A percentile compares a stretch with the other conserved stretches of the same genome.
These are phyloP conservation scores for Plasmodium inui DNA, from an alignment of 169 alveolate species.

Conservation along the genomic window DNA sequence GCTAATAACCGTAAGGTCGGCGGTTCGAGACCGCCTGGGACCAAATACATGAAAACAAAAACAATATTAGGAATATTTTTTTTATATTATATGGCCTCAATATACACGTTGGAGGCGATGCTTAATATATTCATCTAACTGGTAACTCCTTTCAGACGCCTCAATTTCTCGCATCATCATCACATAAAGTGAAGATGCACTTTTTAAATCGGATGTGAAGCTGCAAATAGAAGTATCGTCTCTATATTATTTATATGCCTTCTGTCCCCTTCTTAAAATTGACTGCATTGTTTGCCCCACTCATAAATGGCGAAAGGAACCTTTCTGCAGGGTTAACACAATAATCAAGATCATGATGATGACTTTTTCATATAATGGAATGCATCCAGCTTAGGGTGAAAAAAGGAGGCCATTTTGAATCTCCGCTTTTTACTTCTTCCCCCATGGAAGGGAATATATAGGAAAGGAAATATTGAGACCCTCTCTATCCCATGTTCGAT, in stretches of 20 bases:
- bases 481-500: not conserved
- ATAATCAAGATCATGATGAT: no score
- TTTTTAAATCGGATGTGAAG: not conserved
- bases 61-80: no score
- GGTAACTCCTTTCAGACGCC: not conserved
- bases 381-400: not conserved
- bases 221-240: not conserved
- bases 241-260: not conserved
- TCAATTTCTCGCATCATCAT: not conserved
- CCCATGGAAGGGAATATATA: not conserved
- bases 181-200: not conserved
- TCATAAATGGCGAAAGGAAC: not conserved
- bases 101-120: no score
- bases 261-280: not conserved
- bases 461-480: not conserved
- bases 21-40: constrained; percentile 99
- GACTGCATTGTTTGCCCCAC: not conserved
- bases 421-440: not conserved
- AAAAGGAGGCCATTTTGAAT: not conserved
- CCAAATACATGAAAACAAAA: constrained; percentile 81
- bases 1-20: constrained; percentile 98
- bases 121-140: not conserved
- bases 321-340: not conserved
- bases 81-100: no score
- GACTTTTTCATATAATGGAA: not conserved